Conservation (phyloP, 1,284 basidiomycete species). For the Cutaneotrichosporon sp. region DNA sequence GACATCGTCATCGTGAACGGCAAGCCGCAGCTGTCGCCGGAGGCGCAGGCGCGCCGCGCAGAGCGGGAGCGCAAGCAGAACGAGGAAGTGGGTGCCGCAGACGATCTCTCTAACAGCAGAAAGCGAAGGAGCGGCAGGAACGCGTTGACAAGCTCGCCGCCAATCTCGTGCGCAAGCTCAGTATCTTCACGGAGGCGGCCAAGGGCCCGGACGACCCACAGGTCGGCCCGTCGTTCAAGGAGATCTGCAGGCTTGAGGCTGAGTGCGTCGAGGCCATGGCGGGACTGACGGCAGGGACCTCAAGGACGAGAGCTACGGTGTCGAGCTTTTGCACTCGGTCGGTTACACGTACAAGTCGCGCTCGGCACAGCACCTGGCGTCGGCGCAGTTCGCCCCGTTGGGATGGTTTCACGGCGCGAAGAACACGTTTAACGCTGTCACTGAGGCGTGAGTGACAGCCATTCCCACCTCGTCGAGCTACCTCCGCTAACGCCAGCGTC, state of each 20-base stretch:
- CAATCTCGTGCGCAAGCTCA: constrained; percentile 78
- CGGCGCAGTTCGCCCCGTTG: constrained; percentile 49
- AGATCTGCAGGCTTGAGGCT: constrained; percentile 75
- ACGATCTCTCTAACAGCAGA: constrained; percentile 50
- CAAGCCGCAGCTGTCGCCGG: constrained; percentile 61
- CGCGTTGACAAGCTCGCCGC: constrained; percentile 77
- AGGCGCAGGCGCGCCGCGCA: constrained; percentile 73
- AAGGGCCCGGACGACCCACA: constrained; percentile 62
- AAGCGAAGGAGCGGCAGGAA: constrained; percentile 71
- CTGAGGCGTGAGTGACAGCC: constrained; percentile 67
- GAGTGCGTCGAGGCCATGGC: constrained; percentile 52
- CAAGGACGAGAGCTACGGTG: constrained; percentile 85
- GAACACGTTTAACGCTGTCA: constrained; percentile 87
- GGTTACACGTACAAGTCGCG: constrained; percentile 85
- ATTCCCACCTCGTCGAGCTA: neutral
- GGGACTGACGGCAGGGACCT: constrained; percentile 57
- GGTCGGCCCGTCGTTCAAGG: constrained; percentile 54
- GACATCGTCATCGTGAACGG: constrained; percentile 41
- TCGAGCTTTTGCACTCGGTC: constrained; percentile 84
- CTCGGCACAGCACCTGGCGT: constrained; percentile 60
- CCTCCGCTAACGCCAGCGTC: constrained; percentile 56
- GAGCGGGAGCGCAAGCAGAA: constrained; percentile 66
- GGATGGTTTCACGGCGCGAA: constrained; percentile 91
- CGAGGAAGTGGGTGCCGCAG: constrained; percentile 49
- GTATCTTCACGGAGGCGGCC: constrained; percentile 88